Evolutionary conservation across 2,329 filamentous ascomycete species (phyloP).

Genomic region (Coniosporium tulheliwenetii): DNA sequence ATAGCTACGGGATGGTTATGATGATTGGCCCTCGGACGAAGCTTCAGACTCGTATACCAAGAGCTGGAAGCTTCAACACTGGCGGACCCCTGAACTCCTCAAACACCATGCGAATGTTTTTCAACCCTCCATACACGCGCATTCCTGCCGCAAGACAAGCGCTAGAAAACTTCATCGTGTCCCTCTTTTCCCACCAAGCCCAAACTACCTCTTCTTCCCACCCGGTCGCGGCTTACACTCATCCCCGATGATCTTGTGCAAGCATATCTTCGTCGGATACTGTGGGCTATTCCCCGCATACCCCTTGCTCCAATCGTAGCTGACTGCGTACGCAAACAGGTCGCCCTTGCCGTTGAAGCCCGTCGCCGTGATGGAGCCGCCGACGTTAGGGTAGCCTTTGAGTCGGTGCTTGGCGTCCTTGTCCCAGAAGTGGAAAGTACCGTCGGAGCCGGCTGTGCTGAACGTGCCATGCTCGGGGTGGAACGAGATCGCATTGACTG

Average conservation of each 20-base stretch:
- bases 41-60: too few relatives aligned
- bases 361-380: slow-evolving; percentile 73
- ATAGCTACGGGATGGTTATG: too few relatives aligned
- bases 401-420: slow-evolving; percentile 37
- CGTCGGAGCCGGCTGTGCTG: slow-evolving; percentile 86
- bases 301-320: slow-evolving; percentile 98
- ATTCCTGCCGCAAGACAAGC: too few relatives aligned
- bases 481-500: slow-evolving; percentile 95
- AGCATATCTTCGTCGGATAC: slow-evolving; percentile 33
- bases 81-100: too few relatives aligned
- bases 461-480: slow-evolving; percentile 97
- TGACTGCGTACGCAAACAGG: slow-evolving; percentile 51
- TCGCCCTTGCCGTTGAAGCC: slow-evolving; percentile 78
- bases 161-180: too few relatives aligned
- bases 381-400: slow-evolving; percentile 48
- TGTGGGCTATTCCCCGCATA: slow-evolving; percentile 65
- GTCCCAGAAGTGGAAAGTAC: slow-evolving; percentile 96
- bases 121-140: too few relatives aligned
- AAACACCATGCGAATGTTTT: too few relatives aligned
- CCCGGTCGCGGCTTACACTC: slow-evolving; percentile 35
- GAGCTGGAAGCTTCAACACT: too few relatives aligned
- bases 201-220: slow-evolving; percentile 26
- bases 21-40: too few relatives aligned
- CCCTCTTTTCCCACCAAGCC: too few relatives aligned
- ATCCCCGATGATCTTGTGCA: slow-evolving; percentile 30